Evolutionary conservation across 1,284 basidiomycete species (phyloP), one percentile per base, ranked within the genome.

Genomic region (Hymenochaete sp.): DNA sequence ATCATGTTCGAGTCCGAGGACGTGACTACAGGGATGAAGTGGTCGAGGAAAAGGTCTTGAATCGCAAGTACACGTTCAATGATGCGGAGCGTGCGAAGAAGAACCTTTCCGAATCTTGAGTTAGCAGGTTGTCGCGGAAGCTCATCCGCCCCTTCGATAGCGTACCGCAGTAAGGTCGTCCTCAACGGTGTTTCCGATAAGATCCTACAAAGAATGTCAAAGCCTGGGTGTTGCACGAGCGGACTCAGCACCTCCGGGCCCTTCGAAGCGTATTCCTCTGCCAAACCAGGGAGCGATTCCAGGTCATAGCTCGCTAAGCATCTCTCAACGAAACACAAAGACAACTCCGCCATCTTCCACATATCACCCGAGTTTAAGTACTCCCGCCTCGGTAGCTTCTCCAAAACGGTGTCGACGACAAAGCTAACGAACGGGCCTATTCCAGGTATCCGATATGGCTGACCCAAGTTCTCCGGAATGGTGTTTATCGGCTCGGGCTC

Each of bases 11-110:
- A 16, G 48, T 77, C 74, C 42, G 80, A 66, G 41, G 91, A 82
- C 6, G 76, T 66, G 4, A 95, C 72, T 3, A 86, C 65, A 2
- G 93, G 89, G 9, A 96, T 68, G 37, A 97, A 75, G 13, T 93
- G 79, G 49, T 97, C 91, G 37, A 93, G 70, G 67, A 95, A 98
- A 42, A 90, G 74, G 43, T 88, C 81, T 60, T 98, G 93, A 25
- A 93, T 72, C 47, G 90, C 85, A 45, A 97, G 68, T 0, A 89
- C 76, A 1, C 91, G 79, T 53, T 83, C 76, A 22, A 92, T 72
- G 53, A 96, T 92, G 49, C 92, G 73, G 35, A 98, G 67, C 3
- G 89, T 77, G 13, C 88, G 81, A 22, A 82, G 68, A 50, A 97
- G 82, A 3, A 87, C 89, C 45, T 72, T 74, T 29, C 72, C 74